These are phyloP conservation scores for Huntiella abstrusa DNA, from an alignment of 2,329 filamentous ascomycete genomes.

Conservation along the genomic window DNA sequence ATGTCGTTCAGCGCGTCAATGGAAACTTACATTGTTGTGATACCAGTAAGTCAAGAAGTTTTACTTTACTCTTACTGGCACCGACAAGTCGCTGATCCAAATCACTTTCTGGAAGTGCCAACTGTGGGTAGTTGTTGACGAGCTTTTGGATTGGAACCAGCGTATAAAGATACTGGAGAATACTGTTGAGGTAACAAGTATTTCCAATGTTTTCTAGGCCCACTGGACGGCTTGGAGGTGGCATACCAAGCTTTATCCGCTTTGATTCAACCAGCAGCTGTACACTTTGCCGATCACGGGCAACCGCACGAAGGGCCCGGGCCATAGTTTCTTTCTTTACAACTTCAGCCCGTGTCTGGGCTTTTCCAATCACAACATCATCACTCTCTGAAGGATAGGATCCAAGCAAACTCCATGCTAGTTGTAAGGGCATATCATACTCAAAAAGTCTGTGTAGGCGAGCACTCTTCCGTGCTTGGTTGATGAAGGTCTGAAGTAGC, in stretches of 20 bases:
- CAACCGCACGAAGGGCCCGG: slow-evolving; percentile 16
- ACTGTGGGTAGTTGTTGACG: slow-evolving; percentile 54
- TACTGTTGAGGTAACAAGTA: slow-evolving; percentile 93
- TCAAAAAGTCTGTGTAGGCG: slow-evolving; percentile 9
- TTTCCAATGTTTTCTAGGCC: slow-evolving; percentile 90
- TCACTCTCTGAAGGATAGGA: slow-evolving; percentile 3
- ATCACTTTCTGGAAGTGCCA: slow-evolving; percentile 47
- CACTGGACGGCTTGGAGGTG: slow-evolving; percentile 29
- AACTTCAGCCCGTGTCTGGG: slow-evolving; percentile 5
- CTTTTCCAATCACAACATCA: slow-evolving; percentile 8
- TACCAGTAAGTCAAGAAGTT: slow-evolving; percentile 38
- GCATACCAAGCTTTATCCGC: slow-evolving; percentile 19
- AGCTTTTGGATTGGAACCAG: slow-evolving; percentile 65
- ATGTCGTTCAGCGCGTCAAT: neutral
- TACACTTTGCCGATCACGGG: slow-evolving; percentile 15
- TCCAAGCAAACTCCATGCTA: slow-evolving; percentile 11
- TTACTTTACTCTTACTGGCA: slow-evolving; percentile 35
- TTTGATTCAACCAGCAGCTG: slow-evolving; percentile 10
- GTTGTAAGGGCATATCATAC: slow-evolving; percentile 10
- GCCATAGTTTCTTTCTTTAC: slow-evolving; percentile 12
- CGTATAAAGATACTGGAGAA: slow-evolving; percentile 89
- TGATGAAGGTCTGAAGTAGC: slow-evolving; percentile 13
- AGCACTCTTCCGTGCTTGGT: slow-evolving; percentile 11
- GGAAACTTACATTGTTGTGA: slow-evolving; percentile 54
- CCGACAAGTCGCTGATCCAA: slow-evolving; percentile 54